Base-by-base conservation (phyloP, 176 grass and related monocot genomes). In the Pharus latifolius region DNA sequence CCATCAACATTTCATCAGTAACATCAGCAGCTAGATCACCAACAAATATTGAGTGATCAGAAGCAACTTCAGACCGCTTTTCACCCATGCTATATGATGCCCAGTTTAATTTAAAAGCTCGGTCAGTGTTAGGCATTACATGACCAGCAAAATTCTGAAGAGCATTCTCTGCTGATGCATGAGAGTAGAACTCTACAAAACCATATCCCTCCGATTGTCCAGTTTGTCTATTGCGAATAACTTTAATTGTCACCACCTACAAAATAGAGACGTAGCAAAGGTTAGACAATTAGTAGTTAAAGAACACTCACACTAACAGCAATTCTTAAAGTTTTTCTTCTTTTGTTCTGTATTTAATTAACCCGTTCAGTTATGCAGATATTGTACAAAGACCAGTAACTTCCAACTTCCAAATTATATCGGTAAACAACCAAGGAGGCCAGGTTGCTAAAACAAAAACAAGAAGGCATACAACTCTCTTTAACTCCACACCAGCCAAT, bases 31-130 rank as follows among this genome's bases (percentile, higher is more conserved):
- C 85, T 70, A 88, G 76, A 80, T 88, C 85, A 52, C 85, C 85
- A 52, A 88, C 85, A 74, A 88, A 88, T 65, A 88, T 88, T 0
- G 85, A 88, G 75, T 88, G 65, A n/a, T 88, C 85, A 75, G 85
- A 88, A 78, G 66, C 56, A 64, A 88, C 80, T 79, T 83, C 85
- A 1, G 75, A 74, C 31, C 85, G 75, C 57, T 83, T 83, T 63
- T 88, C 85, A 63, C 80, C 80, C 80, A 88, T 83, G 80, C 80
- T 88, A 75, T 79, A 83, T 14, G 80, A 88, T 75, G 85, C 85
- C 85, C 85, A 88, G 63, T 88, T 88, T 75, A 88, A 83, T 75
- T 83, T 88, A 70, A 88, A 88, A 74, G 80, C 54, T 49, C 80
- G 49, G 51, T 88, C 85, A 25, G 85, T 75, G 56, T 88, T 88